These are phyloP conservation scores for Passiflora organensis DNA, from an alignment of 345 rosid species.

Conservation along the genomic window DNA sequence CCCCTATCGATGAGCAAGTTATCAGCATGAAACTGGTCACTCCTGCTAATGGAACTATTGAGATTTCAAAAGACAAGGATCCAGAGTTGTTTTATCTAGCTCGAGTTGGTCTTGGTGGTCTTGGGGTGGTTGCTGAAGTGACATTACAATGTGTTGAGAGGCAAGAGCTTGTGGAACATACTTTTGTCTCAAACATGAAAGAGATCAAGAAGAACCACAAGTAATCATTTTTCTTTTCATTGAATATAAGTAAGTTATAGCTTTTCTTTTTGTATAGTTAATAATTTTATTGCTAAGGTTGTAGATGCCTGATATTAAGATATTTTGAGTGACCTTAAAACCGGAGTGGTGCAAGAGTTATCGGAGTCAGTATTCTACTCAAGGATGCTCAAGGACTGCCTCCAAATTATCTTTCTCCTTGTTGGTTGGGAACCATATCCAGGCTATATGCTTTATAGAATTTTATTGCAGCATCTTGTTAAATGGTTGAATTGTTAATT, in stretches of 20 bases:
- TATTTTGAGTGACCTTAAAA: not conserved
- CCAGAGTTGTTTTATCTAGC: constrained; percentile 87
- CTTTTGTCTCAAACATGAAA: constrained; percentile 58
- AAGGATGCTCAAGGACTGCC: too few relatives aligned
- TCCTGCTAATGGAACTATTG: constrained; percentile 91
- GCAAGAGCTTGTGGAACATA: constrained; percentile 91
- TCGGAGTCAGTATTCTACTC: too few relatives aligned
- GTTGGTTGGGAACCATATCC: too few relatives aligned
- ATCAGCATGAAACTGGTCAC: constrained; percentile 88
- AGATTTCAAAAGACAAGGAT: constrained; percentile 77
- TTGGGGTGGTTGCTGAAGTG: constrained; percentile 97
- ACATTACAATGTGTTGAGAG: constrained; percentile 91
- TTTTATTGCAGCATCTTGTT: too few relatives aligned
- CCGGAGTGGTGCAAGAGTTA: not conserved
- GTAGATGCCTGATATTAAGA: not conserved
- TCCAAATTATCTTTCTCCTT: too few relatives aligned
- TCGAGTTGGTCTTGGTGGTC: constrained; percentile 92
- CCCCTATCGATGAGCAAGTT: constrained; percentile 94
- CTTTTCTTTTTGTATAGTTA: not conserved
- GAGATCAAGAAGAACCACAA: constrained; percentile 91
- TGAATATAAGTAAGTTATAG: too few relatives aligned
- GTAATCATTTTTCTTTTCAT: constrained; percentile 29
- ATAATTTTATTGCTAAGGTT: not conserved
- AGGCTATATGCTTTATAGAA: too few relatives aligned
- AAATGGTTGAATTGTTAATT: too few relatives aligned